These are phyloP conservation scores for Aspergillus felis DNA, from an alignment of 2,329 filamentous ascomycete species.

Conservation along the genomic window DNA sequence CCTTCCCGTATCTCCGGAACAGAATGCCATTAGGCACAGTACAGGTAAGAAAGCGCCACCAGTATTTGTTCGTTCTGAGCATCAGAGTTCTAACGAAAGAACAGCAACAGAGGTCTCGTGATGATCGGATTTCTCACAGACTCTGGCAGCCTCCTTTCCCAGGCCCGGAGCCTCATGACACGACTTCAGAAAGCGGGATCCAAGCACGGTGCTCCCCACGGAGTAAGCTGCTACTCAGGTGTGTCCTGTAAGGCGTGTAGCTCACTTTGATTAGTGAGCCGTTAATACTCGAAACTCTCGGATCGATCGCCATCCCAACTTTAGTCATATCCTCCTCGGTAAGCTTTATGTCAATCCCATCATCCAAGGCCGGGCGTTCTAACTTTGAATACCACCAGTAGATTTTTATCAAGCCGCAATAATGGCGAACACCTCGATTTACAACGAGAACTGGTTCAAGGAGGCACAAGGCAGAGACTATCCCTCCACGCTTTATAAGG, in stretches of 20 bases:
- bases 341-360: neutral
- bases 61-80: too few species aligned
- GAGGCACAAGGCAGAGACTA: neutral
- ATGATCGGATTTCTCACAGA: too few species aligned
- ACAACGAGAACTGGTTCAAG: neutral
- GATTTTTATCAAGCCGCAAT: neutral
- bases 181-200: too few species aligned
- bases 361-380: neutral
- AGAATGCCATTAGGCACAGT: too few species aligned
- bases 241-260: neutral
- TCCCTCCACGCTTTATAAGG: neutral
- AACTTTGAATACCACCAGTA: neutral
- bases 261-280: neutral
- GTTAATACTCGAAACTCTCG: neutral
- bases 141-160: too few species aligned
- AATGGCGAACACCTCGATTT: neutral
- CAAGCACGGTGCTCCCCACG: too few species aligned
- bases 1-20: too few species aligned
- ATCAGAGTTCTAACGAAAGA: too few species aligned
- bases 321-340: neutral
- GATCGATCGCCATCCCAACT: neutral
- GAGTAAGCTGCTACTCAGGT: neutral
- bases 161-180: too few species aligned
- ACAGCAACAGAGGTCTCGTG: too few species aligned
- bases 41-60: too few species aligned